These are phyloP conservation scores for Miamiensis avidus DNA, from an alignment of 169 alveolate genomes.

Conservation along the genomic window DNA sequence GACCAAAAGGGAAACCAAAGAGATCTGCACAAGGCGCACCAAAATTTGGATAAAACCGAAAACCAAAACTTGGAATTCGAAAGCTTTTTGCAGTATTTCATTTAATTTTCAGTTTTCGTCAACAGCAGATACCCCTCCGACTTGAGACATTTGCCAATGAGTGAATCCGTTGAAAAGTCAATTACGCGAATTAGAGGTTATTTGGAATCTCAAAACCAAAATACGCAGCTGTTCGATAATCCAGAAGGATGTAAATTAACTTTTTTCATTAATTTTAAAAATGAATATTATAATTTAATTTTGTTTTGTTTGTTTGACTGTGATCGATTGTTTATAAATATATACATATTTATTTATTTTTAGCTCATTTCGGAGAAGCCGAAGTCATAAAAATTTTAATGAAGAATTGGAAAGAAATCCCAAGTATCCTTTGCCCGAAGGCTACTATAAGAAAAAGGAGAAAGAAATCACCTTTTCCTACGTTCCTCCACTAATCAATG, in stretches of 20 bases:
- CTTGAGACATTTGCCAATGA: constrained; percentile 26
- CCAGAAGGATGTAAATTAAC: constrained; percentile 39
- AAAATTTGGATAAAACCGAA: neutral
- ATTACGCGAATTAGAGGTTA: constrained; percentile 49
- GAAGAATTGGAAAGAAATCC: constrained; percentile 59
- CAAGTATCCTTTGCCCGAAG: constrained; percentile 71
- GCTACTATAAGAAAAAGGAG: constrained; percentile 46
- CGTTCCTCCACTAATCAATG: constrained; percentile 18
- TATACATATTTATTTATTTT: neutral
- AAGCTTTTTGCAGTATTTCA: neutral
- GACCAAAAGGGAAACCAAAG: neutral
- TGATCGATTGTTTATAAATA: too few relatives aligned
- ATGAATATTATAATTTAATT: too few relatives aligned
- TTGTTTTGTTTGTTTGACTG: too few relatives aligned
- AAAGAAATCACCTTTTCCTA: constrained; percentile 29
- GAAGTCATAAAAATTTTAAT: constrained; percentile 56
- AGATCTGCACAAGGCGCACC: neutral
- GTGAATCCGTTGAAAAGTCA: neutral
- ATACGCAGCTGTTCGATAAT: constrained; percentile 62
- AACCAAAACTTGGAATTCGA: too few relatives aligned
- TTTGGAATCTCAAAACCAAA: constrained; percentile 44
- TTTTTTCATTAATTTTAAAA: too few relatives aligned
- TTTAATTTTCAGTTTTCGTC: neutral
- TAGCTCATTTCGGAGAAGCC: constrained; percentile 25
- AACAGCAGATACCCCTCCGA: constrained; percentile 13